phyloP scores from a whole-genome alignment of 768 basidiomycete species.

The Gymnopilus dilepis region DNA sequence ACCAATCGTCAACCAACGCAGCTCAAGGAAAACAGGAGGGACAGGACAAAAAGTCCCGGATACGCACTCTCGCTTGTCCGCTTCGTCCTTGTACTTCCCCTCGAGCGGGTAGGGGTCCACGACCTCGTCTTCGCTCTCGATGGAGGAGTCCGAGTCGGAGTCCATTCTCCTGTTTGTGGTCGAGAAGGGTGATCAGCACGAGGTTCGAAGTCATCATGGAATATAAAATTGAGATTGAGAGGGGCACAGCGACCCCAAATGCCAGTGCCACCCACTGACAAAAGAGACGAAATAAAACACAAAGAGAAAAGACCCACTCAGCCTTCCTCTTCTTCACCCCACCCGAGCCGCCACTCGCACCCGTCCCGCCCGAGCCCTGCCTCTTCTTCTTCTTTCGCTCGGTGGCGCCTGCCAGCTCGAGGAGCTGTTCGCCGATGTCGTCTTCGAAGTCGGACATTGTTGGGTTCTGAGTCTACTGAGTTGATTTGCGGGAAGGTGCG shows the following conservation, averaged over 20 bases:
- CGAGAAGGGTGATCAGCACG: not conserved
- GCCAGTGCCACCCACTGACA: too few species aligned
- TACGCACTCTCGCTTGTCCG: slow-evolving; percentile 80
- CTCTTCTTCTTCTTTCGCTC: slow-evolving; percentile 71
- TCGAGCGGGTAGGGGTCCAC: slow-evolving; percentile 86
- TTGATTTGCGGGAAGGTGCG: not conserved
- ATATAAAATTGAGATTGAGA: not conserved
- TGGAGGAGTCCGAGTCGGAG: slow-evolving; percentile 59
- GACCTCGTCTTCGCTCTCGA: slow-evolving; percentile 59
- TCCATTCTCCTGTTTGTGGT: slow-evolving; percentile 47
- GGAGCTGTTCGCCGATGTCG: slow-evolving; percentile 73
- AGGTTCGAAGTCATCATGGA: not conserved
- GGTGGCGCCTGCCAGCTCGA: slow-evolving; percentile 75
- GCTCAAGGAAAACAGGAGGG: not conserved
- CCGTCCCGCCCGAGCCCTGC: slow-evolving; percentile 34
- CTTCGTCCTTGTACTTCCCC: slow-evolving; percentile 87
- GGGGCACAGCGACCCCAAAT: too few species aligned
- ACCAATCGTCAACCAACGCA: slow-evolving; percentile 9
- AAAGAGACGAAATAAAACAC: too few species aligned
- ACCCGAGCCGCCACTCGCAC: slow-evolving; percentile 10
- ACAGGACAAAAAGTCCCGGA: slow-evolving; percentile 1
- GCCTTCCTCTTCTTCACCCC: slow-evolving; percentile 64
- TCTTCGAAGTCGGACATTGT: slow-evolving; percentile 54
- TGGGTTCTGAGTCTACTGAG: not conserved
- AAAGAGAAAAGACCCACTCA: slow-evolving; percentile 57